A percentile compares a stretch with the other conserved stretches of the same genome.
Evolutionary conservation across 441 rosid genomes (phyloP).

Genomic region (Croton laevigatus): DNA sequence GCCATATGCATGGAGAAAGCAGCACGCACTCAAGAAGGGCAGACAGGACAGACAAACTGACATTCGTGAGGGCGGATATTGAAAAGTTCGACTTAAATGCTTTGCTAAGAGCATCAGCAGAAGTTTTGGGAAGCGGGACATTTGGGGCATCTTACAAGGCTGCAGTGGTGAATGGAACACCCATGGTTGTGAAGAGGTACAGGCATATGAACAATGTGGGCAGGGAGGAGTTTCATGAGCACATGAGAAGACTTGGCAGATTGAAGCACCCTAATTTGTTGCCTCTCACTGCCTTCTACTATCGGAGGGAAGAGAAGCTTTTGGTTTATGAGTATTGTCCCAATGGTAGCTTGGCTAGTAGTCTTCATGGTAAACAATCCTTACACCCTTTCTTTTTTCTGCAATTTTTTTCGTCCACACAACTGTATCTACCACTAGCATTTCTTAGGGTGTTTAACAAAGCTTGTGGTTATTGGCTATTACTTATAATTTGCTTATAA

Average conservation of each 20-base stretch:
- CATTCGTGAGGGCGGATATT: slow-evolving; percentile 53
- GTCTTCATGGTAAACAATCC: slow-evolving; percentile 85
- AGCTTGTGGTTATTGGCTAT: no score
- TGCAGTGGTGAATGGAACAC: slow-evolving; percentile 31
- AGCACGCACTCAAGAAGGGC: slow-evolving; percentile 20
- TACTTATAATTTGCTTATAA: no score
- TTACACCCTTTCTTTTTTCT: background rate
- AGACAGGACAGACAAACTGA: slow-evolving; percentile 37
- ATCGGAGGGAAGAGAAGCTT: slow-evolving; percentile 92
- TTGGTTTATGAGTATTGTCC: slow-evolving; percentile 57
- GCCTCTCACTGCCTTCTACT: slow-evolving; percentile 71
- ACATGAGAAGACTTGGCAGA: slow-evolving; percentile 73
- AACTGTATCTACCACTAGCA: no score
- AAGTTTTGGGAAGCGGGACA: slow-evolving; percentile 88
- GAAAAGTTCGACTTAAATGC: slow-evolving; percentile 72
- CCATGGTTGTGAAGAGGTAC: slow-evolving; percentile 84
- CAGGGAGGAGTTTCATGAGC: slow-evolving; percentile 78
- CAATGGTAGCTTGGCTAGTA: slow-evolving; percentile 76
- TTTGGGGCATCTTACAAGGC: slow-evolving; percentile 96
- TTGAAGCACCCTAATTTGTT: slow-evolving; percentile 69
- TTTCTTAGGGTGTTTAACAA: no score
- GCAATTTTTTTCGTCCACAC: no score
- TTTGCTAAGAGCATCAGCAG: slow-evolving; percentile 81
- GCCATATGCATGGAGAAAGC: slow-evolving; percentile 1
- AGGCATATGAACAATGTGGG: slow-evolving; percentile 77